phyloP scores from a whole-genome alignment of 148 eudicot genomes.

The Drosera capensis region DNA sequence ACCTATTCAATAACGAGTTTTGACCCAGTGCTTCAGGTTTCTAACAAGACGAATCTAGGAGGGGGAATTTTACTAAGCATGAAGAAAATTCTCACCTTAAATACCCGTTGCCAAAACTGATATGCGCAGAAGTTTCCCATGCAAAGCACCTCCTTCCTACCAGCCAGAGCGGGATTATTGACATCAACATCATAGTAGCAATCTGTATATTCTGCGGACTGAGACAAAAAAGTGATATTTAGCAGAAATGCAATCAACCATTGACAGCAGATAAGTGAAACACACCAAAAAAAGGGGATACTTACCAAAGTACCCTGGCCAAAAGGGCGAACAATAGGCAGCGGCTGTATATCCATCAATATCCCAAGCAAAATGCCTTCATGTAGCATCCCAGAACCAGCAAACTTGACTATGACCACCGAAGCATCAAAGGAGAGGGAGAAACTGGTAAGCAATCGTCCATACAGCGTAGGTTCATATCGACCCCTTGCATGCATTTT shows the following conservation, averaged over 20 bases:
- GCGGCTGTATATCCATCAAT: conserved; percentile 79
- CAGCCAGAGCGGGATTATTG: conserved; percentile 26
- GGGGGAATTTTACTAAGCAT: no score
- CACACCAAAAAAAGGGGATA: background rate
- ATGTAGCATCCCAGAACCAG: conserved; percentile 55
- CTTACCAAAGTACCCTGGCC: conserved; percentile 59
- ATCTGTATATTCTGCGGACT: conserved; percentile 45
- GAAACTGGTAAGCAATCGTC: conserved; percentile 61
- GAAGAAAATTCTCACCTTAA: conserved; percentile 31
- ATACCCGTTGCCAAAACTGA: conserved; percentile 80
- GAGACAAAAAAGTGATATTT: conserved; percentile 8
- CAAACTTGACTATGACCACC: conserved; percentile 67
- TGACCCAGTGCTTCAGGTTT: background rate
- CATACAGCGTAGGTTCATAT: conserved; percentile 85
- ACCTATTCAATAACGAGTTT: background rate
- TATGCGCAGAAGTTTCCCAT: conserved; percentile 67
- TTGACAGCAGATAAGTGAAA: background rate
- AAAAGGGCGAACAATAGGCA: conserved; percentile 75
- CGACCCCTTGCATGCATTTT: conserved; percentile 60
- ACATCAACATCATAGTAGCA: conserved; percentile 32
- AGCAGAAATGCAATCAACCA: conserved; percentile 4
- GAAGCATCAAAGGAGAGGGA: conserved; percentile 85
- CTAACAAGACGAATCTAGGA: background rate
- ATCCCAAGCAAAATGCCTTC: conserved; percentile 88
- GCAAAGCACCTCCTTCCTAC: conserved; percentile 45